A percentile compares a stretch with the other conserved stretches of the same genome.
These are phyloP conservation scores for Elaeis oleifera DNA, from an alignment of 202 grass and related monocot genomes.

Conservation along the genomic window DNA sequence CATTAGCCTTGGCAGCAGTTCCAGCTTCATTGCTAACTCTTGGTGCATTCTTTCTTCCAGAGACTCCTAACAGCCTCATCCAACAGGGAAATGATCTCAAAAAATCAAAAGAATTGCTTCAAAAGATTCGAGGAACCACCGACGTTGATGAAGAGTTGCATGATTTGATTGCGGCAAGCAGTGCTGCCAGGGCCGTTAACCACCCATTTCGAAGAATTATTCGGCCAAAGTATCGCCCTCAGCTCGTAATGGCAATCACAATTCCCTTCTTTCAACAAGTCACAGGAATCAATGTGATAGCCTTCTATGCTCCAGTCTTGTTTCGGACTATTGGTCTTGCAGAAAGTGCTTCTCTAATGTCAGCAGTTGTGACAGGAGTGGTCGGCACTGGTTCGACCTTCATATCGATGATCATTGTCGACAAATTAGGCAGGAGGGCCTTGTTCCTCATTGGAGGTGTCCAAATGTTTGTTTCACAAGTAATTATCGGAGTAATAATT, in stretches of 20 bases:
- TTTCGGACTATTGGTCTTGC: neutral
- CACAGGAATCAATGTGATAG: conserved; percentile 2
- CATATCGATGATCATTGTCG: conserved; percentile 30
- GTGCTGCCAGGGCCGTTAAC: neutral
- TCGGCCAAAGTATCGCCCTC: neutral
- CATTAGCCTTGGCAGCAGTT: conserved; percentile 39
- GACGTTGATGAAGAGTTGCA: conserved; percentile 41
- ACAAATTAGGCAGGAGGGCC: neutral
- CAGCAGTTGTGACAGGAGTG: conserved; percentile 39
- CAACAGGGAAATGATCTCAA: conserved; percentile 31
- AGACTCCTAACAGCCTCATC: conserved; percentile 53
- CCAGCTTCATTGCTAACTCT: conserved; percentile 42
- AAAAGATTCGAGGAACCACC: conserved; percentile 41
- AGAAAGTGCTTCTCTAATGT: conserved; percentile 12
- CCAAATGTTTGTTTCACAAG: neutral
- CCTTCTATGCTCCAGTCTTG: conserved; percentile 8
- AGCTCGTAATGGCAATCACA: neutral
- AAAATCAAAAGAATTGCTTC: conserved; percentile 24
- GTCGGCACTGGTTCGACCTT: conserved; percentile 44
- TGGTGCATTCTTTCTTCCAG: conserved; percentile 53
- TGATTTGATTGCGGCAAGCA: conserved; percentile 30
- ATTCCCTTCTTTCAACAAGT: conserved; percentile 9
- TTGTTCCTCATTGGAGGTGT: conserved; percentile 4
- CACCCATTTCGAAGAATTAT: conserved; percentile 7
- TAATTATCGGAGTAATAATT: neutral